A percentile compares a stretch with the other conserved stretches of the same genome.
Conservation (phyloP, 176 grass and related monocot genomes). For the Pontederia paniculata region DNA sequence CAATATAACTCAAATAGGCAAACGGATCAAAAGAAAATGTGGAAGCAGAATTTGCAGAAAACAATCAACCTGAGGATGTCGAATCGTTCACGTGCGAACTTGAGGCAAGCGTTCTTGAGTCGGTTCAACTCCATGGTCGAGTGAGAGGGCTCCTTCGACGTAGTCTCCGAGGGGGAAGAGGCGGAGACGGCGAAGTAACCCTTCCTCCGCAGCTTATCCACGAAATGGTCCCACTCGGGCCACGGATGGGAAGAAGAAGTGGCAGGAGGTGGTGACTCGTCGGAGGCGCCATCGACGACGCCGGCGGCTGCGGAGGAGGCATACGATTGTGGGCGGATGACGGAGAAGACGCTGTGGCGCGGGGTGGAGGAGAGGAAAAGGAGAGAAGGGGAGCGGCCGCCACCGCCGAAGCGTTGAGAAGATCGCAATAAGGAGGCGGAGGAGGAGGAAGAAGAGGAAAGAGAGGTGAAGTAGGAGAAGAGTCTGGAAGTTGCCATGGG, state of each 20-base stretch:
- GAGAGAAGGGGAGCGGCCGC: not conserved
- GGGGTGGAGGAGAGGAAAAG: not conserved
- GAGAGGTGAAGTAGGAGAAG: too few species aligned
- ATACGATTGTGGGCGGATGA: not conserved
- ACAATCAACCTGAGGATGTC: constrained; percentile 49
- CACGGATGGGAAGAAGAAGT: constrained; percentile 41
- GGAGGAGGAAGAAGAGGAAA: too few species aligned
- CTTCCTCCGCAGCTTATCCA: constrained; percentile 58
- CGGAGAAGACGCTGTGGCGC: not conserved
- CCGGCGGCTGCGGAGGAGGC: not conserved
- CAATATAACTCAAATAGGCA: not conserved
- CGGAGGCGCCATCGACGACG: not conserved
- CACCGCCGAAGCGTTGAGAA: not conserved
- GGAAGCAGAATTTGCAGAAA: not conserved
- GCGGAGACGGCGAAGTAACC: constrained; percentile 51
- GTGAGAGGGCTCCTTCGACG: constrained; percentile 1
- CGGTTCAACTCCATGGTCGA: constrained; percentile 30
- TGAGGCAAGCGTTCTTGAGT: constrained; percentile 88
- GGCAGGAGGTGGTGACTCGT: not conserved
- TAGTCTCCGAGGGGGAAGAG: not conserved
- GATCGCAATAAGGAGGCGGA: too few species aligned
- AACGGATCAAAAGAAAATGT: not conserved
- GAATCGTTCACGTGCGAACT: constrained; percentile 68
- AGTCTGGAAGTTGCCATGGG: too few species aligned
- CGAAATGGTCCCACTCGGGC: constrained; percentile 74